phyloP scores from a whole-genome alignment of 305 asterid species.

The Fraxinus ornus region DNA sequence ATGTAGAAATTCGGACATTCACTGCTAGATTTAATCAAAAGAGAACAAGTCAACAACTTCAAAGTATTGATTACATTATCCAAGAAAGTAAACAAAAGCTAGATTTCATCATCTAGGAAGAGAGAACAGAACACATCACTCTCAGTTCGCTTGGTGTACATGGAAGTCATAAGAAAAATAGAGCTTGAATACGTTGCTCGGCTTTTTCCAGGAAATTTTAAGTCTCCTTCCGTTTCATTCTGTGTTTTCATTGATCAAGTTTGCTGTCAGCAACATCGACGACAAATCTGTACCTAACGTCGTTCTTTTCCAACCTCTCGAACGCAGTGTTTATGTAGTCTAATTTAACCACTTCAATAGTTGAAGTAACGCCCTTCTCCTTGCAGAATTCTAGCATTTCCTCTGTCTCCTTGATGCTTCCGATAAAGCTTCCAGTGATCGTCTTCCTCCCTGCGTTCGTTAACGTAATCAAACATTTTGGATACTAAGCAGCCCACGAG shows the following conservation, averaged over 20 bases:
- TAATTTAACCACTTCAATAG: slow-evolving; percentile 81
- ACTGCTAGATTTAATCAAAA: neutral
- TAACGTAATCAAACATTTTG: neutral
- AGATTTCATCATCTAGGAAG: neutral
- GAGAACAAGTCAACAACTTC: neutral
- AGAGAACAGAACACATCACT: neutral
- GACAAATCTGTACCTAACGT: slow-evolving; percentile 86
- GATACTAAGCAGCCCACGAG: neutral
- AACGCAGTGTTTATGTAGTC: slow-evolving; percentile 81
- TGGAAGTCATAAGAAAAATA: neutral
- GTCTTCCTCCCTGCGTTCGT: slow-evolving; percentile 67
- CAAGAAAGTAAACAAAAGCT: neutral
- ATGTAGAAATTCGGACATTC: neutral
- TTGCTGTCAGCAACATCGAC: slow-evolving; percentile 94
- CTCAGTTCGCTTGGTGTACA: neutral
- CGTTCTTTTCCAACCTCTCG: slow-evolving; percentile 88
- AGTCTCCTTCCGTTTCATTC: neutral
- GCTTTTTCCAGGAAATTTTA: neutral
- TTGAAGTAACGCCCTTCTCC: slow-evolving; percentile 63
- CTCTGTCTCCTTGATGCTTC: slow-evolving; percentile 86
- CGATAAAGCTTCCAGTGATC: slow-evolving; percentile 87
- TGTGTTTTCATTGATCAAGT: slow-evolving; percentile 35
- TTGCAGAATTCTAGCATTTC: slow-evolving; percentile 92
- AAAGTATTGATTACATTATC: neutral
- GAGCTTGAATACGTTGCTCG: neutral